These are phyloP conservation scores for Pyricularia pennisetigena DNA, from an alignment of 2,329 filamentous ascomycete genomes.

Conservation along the genomic window DNA sequence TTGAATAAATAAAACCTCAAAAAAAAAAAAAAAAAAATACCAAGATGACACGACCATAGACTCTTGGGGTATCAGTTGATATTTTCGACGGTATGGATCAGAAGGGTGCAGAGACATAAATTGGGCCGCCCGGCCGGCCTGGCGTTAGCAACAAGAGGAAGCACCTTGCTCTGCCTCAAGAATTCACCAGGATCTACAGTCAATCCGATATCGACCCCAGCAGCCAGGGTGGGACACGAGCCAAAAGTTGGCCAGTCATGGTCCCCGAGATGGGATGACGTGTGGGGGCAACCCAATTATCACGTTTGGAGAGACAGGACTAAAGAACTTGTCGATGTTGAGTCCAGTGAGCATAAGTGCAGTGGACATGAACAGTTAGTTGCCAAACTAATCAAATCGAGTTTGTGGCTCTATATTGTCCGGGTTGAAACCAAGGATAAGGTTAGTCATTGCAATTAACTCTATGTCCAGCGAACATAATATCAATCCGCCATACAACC, in stretches of 20 bases:
- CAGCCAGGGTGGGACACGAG: background rate
- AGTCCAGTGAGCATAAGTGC: background rate
- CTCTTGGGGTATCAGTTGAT: too few species aligned
- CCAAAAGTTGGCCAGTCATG: background rate
- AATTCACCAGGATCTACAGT: background rate
- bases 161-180: background rate
- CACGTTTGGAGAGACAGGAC: background rate
- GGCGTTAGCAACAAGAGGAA: background rate
- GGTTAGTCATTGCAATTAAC: too few species aligned
- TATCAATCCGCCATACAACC: background rate
- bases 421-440: fast-evolving
- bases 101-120: background rate
- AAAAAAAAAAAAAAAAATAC: too few species aligned
- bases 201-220: constrained; percentile 7
- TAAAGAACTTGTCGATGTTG: background rate
- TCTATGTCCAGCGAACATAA: too few species aligned
- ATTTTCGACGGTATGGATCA: too few species aligned
- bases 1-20: background rate
- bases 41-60: too few species aligned
- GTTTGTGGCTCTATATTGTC: background rate
- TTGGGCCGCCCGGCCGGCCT: background rate
- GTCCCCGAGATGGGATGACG: background rate
- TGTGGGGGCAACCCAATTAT: background rate
- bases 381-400: background rate
- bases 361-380: background rate